Conservation (phyloP, 306 rosid species). For the Rubus idaeus region DNA sequence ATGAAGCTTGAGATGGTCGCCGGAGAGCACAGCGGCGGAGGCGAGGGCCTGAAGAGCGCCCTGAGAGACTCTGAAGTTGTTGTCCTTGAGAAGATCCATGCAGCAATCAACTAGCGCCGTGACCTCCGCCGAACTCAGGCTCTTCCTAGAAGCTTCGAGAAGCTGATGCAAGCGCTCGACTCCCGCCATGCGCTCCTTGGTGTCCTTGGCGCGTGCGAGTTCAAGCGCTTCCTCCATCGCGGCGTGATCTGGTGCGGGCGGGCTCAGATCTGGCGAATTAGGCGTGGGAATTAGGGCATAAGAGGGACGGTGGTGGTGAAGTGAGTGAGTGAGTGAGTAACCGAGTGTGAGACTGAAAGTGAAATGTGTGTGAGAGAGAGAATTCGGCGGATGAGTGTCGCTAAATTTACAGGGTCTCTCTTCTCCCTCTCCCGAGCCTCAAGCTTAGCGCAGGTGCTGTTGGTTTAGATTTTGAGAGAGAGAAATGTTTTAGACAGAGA, state of each 20-base stretch:
- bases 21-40: slow-evolving; percentile 95
- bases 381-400: slow-evolving; percentile 10
- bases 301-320: not conserved
- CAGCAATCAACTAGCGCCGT: slow-evolving; percentile 86
- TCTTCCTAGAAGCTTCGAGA: slow-evolving; percentile 85
- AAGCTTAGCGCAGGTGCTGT: slow-evolving; percentile 9
- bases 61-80: slow-evolving; percentile 89
- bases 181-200: slow-evolving; percentile 98
- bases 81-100: slow-evolving; percentile 94
- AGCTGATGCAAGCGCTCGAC: slow-evolving; percentile 91
- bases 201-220: slow-evolving; percentile 93
- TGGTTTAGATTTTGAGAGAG: slow-evolving; percentile 10
- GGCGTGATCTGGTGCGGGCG: slow-evolving; percentile 37
- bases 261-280: slow-evolving; percentile 50
- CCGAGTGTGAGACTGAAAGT: slow-evolving; percentile 1
- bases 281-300: slow-evolving; percentile 21
- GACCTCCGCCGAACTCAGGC: slow-evolving; percentile 70
- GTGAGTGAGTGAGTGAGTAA: slow-evolving; percentile 6
- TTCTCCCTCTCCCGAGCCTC: not conserved
- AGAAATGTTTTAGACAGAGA: slow-evolving; percentile 6
- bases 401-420: slow-evolving; percentile 9
- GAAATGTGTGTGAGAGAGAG: slow-evolving; percentile 7
- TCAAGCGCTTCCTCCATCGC: slow-evolving; percentile 96
- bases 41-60: slow-evolving; percentile 95
- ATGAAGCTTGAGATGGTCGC: slow-evolving; percentile 91